phyloP scores from a whole-genome alignment of 1,139 yeast species.

The Sugiyamaella neomexicana region DNA sequence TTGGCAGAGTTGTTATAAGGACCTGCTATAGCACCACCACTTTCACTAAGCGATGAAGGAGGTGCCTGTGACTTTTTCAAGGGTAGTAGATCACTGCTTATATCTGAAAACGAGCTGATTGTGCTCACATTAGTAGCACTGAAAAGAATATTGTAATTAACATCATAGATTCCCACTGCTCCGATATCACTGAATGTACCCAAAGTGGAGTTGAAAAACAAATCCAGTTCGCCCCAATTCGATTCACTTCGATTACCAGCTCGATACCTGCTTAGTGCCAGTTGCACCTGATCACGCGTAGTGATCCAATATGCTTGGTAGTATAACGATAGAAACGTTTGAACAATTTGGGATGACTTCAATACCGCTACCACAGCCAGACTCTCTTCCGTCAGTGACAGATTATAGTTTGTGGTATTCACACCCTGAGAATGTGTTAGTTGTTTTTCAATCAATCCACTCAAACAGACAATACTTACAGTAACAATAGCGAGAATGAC shows the following conservation, averaged over 20 bases:
- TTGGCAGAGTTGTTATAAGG: constrained; percentile 30
- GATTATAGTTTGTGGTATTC: constrained; percentile 66
- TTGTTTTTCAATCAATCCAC: background rate
- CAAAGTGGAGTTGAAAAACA: constrained; percentile 56
- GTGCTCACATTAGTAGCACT: constrained; percentile 40
- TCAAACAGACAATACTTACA: constrained; percentile 30
- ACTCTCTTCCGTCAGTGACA: constrained; percentile 65
- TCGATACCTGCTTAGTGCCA: constrained; percentile 58
- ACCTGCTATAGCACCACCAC: constrained; percentile 36
- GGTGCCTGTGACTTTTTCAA: constrained; percentile 46
- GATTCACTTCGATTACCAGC: constrained; percentile 68
- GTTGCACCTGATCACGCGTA: constrained; percentile 58
- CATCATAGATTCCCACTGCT: constrained; percentile 68
- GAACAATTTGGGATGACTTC: constrained; percentile 76
- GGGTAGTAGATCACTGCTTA: constrained; percentile 49
- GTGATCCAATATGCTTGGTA: constrained; percentile 74
- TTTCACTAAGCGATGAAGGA: constrained; percentile 40
- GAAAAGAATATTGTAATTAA: constrained; percentile 44
- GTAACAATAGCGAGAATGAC: constrained; percentile 75
- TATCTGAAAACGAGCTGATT: constrained; percentile 23
- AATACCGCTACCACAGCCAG: constrained; percentile 76
- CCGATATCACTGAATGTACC: constrained; percentile 45
- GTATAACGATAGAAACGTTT: constrained; percentile 59
- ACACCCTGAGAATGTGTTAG: constrained; percentile 48
- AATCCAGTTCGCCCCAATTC: constrained; percentile 50